These are phyloP conservation scores for Austropuccinia psidii DNA, from an alignment of 1,284 basidiomycete species.

Conservation along the genomic window DNA sequence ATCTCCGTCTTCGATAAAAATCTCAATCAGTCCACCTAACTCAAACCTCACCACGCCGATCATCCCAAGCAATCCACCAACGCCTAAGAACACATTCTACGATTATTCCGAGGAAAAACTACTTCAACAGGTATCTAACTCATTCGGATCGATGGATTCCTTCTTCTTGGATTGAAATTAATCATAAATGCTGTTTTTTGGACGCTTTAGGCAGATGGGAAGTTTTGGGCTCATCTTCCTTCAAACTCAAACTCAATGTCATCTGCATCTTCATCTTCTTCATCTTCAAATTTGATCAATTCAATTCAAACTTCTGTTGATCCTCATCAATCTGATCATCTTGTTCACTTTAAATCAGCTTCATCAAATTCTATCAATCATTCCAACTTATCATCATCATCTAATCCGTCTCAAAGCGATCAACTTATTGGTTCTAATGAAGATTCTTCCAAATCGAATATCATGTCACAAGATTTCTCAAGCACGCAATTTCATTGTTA, in stretches of 20 bases:
- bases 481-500: neutral
- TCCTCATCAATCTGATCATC: neutral
- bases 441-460: neutral
- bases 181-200: conserved; percentile 3
- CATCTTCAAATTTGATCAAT: too few relatives aligned
- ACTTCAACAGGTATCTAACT: conserved; percentile 23
- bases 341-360: neutral
- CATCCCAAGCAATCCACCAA: conserved; percentile 5
- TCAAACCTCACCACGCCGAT: neutral
- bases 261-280: neutral
- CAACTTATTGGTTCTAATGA: neutral
- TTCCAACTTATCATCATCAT: neutral
- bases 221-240: conserved; percentile 34
- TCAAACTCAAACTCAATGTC: neutral
- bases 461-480: too few relatives aligned
- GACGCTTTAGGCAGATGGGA: conserved; percentile 20
- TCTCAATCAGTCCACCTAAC: too few relatives aligned
- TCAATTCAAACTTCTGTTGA: neutral
- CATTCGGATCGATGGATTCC: neutral
- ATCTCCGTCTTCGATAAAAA: too few relatives aligned
- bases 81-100: conserved; percentile 34
- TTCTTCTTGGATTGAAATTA: neutral
- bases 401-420: too few relatives aligned
- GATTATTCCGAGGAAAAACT: conserved; percentile 32
- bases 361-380: neutral